These are phyloP conservation scores for Haberlea rhodopensis DNA, from an alignment of 257 asterid genomes.

Conservation along the genomic window DNA sequence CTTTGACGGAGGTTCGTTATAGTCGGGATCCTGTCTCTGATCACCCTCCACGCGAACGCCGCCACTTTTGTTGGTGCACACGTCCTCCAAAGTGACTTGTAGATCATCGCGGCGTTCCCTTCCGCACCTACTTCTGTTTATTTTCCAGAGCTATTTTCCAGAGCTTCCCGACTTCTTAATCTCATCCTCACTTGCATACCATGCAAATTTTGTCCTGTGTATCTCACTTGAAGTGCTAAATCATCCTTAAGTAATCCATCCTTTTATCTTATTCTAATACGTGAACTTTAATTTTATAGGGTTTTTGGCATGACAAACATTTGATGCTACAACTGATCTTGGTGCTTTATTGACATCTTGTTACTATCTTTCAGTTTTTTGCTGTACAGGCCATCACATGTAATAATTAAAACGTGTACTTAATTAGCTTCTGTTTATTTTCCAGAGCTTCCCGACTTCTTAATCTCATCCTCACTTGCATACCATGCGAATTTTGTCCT, in stretches of 20 bases:
- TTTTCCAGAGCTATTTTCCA: not conserved
- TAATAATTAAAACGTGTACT: not conserved
- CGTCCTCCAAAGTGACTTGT: too few species aligned
- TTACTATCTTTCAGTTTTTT: not conserved
- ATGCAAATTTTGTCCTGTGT: too few species aligned
- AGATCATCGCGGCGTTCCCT: too few species aligned
- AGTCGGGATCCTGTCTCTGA: too few species aligned
- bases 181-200: not conserved
- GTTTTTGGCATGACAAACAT: not conserved
- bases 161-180: not conserved
- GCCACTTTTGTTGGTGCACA: too few species aligned
- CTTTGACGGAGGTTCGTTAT: too few species aligned
- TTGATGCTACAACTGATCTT: not conserved
- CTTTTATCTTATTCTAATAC: not conserved
- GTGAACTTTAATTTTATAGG: not conserved
- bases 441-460: not conserved
- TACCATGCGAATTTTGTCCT: too few species aligned
- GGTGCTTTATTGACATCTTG: not conserved
- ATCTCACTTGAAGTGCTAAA: not conserved
- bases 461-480: not conserved
- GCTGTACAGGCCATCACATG: not conserved
- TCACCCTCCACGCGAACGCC: too few species aligned
- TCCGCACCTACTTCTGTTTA: not conserved
- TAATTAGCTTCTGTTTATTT: slow-evolving; percentile 3
- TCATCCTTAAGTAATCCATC: slow-evolving; percentile 9